phyloP scores from a whole-genome alignment of 2,329 filamentous ascomycete genomes.

The Trichoderma endophyticum region DNA sequence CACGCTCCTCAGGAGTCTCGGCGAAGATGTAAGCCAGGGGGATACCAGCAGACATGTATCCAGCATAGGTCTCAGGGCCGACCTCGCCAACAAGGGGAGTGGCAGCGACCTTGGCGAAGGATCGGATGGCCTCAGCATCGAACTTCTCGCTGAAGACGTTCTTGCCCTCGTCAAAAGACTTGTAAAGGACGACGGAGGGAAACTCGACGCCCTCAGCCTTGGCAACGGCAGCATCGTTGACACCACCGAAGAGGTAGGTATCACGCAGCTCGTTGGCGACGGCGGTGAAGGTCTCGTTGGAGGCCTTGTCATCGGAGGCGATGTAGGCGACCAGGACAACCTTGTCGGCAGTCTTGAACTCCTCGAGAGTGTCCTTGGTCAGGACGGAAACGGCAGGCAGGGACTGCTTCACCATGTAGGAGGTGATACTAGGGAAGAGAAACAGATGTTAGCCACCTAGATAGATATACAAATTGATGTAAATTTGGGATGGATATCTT shows the following conservation, averaged over 20 bases:
- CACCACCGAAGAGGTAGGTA: conserved; percentile 86
- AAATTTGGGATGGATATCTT: conserved; percentile 41
- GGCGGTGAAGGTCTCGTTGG: conserved; percentile 78
- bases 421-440: conserved; percentile 52
- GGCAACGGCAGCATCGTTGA: conserved; percentile 77
- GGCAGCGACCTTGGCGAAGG: conserved; percentile 79
- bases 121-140: conserved; percentile 72
- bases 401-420: conserved; percentile 98
- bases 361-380: conserved; percentile 77
- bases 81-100: conserved; percentile 94
- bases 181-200: conserved; percentile 85
- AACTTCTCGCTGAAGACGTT: conserved; percentile 75
- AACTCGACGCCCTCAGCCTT: conserved; percentile 86
- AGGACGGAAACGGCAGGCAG: conserved; percentile 86
- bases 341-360: conserved; percentile 98
- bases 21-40: conserved; percentile 98
- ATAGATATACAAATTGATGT: not conserved
- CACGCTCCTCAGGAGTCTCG: conserved; percentile 85
- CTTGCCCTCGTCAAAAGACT: conserved; percentile 97
- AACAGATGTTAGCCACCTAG: conserved; percentile 23
- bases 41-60: conserved; percentile 89
- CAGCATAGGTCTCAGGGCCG: conserved; percentile 91
- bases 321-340: conserved; percentile 92
- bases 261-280: conserved; percentile 77
- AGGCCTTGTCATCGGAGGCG: conserved; percentile 73